These are phyloP conservation scores for Claviceps sp. DNA, from an alignment of 2,329 filamentous ascomycete genomes.

Conservation along the genomic window DNA sequence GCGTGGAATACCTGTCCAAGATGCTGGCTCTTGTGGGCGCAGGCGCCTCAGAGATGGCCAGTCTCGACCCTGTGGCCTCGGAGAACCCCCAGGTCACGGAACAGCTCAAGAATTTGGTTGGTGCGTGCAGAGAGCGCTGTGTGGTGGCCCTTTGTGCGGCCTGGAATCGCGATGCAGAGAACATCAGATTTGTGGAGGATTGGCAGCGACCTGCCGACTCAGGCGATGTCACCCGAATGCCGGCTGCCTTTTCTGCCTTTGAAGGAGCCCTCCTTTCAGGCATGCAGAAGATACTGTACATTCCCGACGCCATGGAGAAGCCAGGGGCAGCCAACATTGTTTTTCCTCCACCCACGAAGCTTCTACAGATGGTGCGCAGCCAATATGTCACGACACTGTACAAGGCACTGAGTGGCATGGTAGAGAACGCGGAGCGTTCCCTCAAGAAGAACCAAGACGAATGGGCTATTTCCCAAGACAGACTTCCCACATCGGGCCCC, in stretches of 20 bases:
- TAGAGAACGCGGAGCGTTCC: conserved; percentile 82
- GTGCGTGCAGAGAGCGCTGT: conserved; percentile 68
- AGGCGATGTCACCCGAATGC: conserved; percentile 83
- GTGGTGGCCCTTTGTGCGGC: conserved; percentile 75
- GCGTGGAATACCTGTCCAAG: conserved; percentile 78
- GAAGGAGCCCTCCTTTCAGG: conserved; percentile 70
- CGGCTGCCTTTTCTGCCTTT: conserved; percentile 70
- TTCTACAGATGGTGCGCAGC: conserved; percentile 78
- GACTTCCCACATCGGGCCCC: conserved; percentile 19
- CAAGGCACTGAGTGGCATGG: conserved; percentile 87
- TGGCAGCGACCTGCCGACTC: conserved; percentile 77
- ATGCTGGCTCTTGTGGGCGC: conserved; percentile 74
- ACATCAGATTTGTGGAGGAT: conserved; percentile 83
- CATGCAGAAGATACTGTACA: conserved; percentile 91
- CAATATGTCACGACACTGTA: conserved; percentile 92
- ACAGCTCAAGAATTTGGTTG: conserved; percentile 61
- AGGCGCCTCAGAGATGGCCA: conserved; percentile 74
- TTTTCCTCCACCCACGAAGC: conserved; percentile 69
- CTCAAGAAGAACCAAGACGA: conserved; percentile 51
- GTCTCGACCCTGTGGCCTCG: conserved; percentile 51
- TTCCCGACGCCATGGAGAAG: conserved; percentile 71
- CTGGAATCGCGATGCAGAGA: conserved; percentile 89
- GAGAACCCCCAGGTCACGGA: conserved; percentile 50
- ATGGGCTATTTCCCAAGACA: conserved; percentile 38
- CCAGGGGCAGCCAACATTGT: conserved; percentile 65